phyloP scores from a whole-genome alignment of 2,329 filamentous ascomycete species.

The Arachnopeziza araneosa region DNA sequence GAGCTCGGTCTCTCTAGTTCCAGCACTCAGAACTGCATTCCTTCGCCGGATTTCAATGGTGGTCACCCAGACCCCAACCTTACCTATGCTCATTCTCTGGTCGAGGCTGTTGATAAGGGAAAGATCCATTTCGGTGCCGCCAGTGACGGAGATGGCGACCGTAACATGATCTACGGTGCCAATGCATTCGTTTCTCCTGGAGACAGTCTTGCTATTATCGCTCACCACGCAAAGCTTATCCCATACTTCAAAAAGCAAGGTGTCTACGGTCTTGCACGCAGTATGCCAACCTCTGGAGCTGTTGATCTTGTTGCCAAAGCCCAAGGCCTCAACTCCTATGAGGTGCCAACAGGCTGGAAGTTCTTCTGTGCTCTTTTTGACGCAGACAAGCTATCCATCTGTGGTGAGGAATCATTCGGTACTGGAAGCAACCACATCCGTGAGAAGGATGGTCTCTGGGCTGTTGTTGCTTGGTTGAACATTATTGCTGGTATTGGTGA shows the following conservation, averaged over 20 bases:
- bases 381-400: conserved; percentile 93
- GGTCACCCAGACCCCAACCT: conserved; percentile 98
- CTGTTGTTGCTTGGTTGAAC: conserved; percentile 95
- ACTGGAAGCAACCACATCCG: conserved; percentile 98
- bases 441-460: conserved; percentile 98
- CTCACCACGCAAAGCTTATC: conserved; percentile 92
- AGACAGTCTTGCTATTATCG: conserved; percentile 96
- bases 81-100: conserved; percentile 90
- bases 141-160: conserved; percentile 94
- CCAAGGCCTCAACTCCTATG: conserved; percentile 85
- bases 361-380: conserved; percentile 98
- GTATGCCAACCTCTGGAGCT: conserved; percentile 95
- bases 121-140: conserved; percentile 93
- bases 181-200: conserved; percentile 95
- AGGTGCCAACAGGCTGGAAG: conserved; percentile 98
- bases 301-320: conserved; percentile 95
- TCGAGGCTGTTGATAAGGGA: conserved; percentile 87
- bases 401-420: conserved; percentile 96
- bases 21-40: conserved; percentile 86
- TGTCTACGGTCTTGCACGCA: conserved; percentile 89
- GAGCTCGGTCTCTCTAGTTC: conserved; percentile 76
- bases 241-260: conserved; percentile 98
- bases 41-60: conserved; percentile 91
- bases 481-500: conserved; percentile 93
- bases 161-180: conserved; percentile 99